Conservation (phyloP, 2,329 filamentous ascomycete species). For the Thelonectria rubi region DNA sequence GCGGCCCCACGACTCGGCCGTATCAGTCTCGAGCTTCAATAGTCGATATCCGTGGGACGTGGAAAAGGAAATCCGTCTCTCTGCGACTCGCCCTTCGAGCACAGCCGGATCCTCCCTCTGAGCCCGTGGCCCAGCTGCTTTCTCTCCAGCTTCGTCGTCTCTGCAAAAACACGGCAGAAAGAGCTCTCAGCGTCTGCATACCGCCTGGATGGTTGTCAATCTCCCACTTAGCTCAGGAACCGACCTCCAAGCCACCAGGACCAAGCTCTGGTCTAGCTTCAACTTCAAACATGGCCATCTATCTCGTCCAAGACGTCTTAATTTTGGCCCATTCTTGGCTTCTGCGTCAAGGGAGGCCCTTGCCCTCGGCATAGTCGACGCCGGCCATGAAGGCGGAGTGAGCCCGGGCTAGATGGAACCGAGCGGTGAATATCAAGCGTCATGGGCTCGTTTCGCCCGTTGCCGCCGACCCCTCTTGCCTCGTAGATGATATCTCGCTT, state of each 20-base stretch:
- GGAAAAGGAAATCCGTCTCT: background rate
- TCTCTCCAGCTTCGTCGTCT: background rate
- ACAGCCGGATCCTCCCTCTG: too few relatives aligned
- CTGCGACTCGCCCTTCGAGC: background rate
- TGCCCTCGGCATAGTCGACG: background rate
- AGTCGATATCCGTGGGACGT: too few relatives aligned
- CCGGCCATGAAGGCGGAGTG: background rate
- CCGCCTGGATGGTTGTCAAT: too few relatives aligned
- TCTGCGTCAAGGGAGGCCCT: background rate
- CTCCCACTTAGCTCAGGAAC: slow-evolving; percentile 17
- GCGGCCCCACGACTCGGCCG: background rate
- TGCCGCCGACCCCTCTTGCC: background rate
- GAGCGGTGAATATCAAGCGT: background rate
- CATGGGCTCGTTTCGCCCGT: background rate
- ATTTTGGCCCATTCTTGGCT: background rate
- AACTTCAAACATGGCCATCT: slow-evolving; percentile 1
- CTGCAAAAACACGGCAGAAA: background rate
- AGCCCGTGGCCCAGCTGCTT: too few relatives aligned
- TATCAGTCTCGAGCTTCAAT: background rate
- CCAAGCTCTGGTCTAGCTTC: slow-evolving; percentile 18
- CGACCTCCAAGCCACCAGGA: slow-evolving; percentile 17
- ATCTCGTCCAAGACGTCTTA: background rate
- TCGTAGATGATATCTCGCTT: background rate
- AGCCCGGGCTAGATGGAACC: background rate
- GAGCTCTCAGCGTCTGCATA: too few relatives aligned